phyloP scores from a whole-genome alignment of 2,329 filamentous ascomycete genomes.

The Sodiomyces alkalinus region DNA sequence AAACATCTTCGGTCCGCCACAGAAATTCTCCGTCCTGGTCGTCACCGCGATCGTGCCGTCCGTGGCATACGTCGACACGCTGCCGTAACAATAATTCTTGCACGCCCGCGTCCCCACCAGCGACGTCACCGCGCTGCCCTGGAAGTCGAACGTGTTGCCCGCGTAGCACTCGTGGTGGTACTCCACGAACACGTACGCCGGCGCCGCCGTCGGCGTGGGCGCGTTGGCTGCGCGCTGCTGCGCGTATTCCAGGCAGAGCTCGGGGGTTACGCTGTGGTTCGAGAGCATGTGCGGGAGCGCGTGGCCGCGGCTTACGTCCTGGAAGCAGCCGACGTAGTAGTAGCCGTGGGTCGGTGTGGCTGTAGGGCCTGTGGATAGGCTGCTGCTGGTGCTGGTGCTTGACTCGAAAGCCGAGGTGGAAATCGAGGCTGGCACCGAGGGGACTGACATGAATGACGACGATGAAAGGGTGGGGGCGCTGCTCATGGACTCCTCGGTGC shows the following conservation, averaged over 20 bases:
- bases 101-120: constrained; percentile 15
- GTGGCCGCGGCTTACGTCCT: constrained; percentile 12
- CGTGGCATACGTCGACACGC: constrained; percentile 9
- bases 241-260: constrained; percentile 17
- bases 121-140: constrained; percentile 9
- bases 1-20: constrained; percentile 17
- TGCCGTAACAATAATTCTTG: constrained; percentile 13
- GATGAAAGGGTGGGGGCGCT: neutral
- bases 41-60: constrained; percentile 9
- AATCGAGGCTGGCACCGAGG: constrained; percentile 4
- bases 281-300: constrained; percentile 15
- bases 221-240: constrained; percentile 12
- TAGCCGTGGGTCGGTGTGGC: constrained; percentile 13
- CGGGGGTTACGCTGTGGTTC: constrained; percentile 17
- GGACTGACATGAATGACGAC: constrained; percentile 4
- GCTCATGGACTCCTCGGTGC: neutral
- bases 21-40: constrained; percentile 13
- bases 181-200: constrained; percentile 15
- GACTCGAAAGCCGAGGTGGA: constrained; percentile 1
- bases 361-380: constrained; percentile 3
- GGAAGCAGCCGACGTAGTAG: constrained; percentile 15
- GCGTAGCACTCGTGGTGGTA: constrained; percentile 19
- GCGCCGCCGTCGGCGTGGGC: constrained; percentile 12
- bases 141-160: constrained; percentile 11
- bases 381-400: constrained; percentile 1